These are phyloP conservation scores for Filobasidium wieringae DNA, from an alignment of 768 basidiomycete genomes.

Conservation along the genomic window DNA sequence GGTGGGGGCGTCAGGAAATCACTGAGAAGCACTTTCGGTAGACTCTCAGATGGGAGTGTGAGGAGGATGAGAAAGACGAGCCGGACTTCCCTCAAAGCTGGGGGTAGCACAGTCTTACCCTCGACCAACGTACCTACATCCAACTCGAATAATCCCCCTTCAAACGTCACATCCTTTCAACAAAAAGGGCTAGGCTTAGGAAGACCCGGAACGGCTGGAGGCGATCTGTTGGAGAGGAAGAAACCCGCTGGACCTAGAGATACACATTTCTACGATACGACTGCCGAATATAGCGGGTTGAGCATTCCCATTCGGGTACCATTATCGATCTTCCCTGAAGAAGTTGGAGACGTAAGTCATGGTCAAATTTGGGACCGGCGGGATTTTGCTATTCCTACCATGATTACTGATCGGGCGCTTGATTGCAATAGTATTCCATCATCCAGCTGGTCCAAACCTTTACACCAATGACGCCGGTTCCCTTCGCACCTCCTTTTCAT, in stretches of 20 bases:
- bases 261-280: slow-evolving; percentile 86
- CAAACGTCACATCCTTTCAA: no score
- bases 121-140: no score
- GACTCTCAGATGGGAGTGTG: not conserved
- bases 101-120: no score
- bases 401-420: not conserved
- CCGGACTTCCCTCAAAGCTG: slow-evolving; percentile 1
- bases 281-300: slow-evolving; percentile 66
- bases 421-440: slow-evolving; percentile 63
- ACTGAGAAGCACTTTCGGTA: slow-evolving; percentile 3
- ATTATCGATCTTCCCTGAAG: slow-evolving; percentile 74
- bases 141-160: no score
- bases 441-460: slow-evolving; percentile 82
- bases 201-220: not conserved
- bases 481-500: slow-evolving; percentile 53
- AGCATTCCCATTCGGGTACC: slow-evolving; percentile 84
- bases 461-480: slow-evolving; percentile 48
- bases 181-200: not conserved
- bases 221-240: not conserved
- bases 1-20: slow-evolving; percentile 1
- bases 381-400: slow-evolving; percentile 7
- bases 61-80: slow-evolving; percentile 11
- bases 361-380: not conserved
- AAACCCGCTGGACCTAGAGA: slow-evolving; percentile 47
- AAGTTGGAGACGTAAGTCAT: slow-evolving; percentile 81